These are phyloP conservation scores for Bathelium albidoporum DNA, from an alignment of 495 filamentous ascomycete genomes.

Conservation along the genomic window DNA sequence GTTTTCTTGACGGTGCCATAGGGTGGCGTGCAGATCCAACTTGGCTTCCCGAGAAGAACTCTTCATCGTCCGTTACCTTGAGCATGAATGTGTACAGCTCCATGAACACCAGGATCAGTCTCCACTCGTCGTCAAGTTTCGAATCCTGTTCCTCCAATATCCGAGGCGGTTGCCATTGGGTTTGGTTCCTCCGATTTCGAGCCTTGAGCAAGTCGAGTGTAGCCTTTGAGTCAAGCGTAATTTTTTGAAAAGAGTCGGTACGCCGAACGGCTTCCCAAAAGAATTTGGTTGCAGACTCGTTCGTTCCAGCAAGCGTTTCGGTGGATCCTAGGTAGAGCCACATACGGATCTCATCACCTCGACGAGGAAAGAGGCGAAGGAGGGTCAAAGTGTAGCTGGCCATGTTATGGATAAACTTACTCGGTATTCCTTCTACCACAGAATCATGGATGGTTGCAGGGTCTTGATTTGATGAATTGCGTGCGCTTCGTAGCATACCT, in stretches of 20 bases:
- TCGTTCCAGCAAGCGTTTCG: slow-evolving; percentile 31
- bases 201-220: slow-evolving; percentile 50
- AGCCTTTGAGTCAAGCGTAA: slow-evolving; percentile 47
- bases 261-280: slow-evolving; percentile 72
- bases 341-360: slow-evolving; percentile 87
- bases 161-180: slow-evolving; percentile 18
- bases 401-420: slow-evolving; percentile 48
- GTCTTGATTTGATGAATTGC: slow-evolving; percentile 27
- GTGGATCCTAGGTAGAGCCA: slow-evolving; percentile 81
- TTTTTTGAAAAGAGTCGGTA: slow-evolving; percentile 55
- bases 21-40: neutral
- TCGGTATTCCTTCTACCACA: slow-evolving; percentile 21
- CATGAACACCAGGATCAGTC: slow-evolving; percentile 77
- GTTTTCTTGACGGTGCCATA: slow-evolving; percentile 38
- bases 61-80: slow-evolving; percentile 87
- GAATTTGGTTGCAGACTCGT: slow-evolving; percentile 68
- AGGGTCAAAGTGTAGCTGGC: slow-evolving; percentile 83
- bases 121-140: slow-evolving; percentile 63
- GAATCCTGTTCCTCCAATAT: slow-evolving; percentile 11
- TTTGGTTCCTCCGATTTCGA: slow-evolving; percentile 8
- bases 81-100: slow-evolving; percentile 90
- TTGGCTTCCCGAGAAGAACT: slow-evolving; percentile 46
- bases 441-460: slow-evolving; percentile 29
- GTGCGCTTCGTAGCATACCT: slow-evolving; percentile 35
- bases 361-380: slow-evolving; percentile 71